These are phyloP conservation scores for Nicotiana sylvestris DNA, from an alignment of 257 asterid species.

Conservation along the genomic window DNA sequence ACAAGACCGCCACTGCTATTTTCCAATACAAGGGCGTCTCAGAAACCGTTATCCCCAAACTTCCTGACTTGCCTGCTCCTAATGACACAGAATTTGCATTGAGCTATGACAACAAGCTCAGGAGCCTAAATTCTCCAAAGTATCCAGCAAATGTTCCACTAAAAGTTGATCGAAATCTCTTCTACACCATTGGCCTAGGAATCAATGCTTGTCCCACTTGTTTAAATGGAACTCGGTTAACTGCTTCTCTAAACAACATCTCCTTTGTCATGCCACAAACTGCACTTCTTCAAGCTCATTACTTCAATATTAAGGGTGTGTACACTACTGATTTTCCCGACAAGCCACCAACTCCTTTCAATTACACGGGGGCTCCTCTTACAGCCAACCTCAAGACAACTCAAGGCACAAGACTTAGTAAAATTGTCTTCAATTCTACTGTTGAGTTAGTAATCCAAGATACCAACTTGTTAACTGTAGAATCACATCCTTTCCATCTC, in stretches of 20 bases:
- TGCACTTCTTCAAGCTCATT: constrained; percentile 14
- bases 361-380: constrained; percentile 36
- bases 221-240: constrained; percentile 25
- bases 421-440: constrained; percentile 15
- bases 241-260: constrained; percentile 37
- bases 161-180: constrained; percentile 39
- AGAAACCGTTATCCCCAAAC: constrained; percentile 21
- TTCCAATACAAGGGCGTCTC: constrained; percentile 44
- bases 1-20: constrained; percentile 47
- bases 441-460: constrained; percentile 36
- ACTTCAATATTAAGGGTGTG: constrained; percentile 16
- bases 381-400: constrained; percentile 28
- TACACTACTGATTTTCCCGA: constrained; percentile 34
- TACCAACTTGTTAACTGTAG: constrained; percentile 25
- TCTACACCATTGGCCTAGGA: constrained; percentile 51
- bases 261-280: constrained; percentile 35
- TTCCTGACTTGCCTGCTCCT: constrained; percentile 34
- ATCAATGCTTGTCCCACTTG: constrained; percentile 41
- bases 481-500: constrained; percentile 12
- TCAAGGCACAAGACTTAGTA: constrained; percentile 20
- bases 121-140: constrained; percentile 32
- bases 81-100: constrained; percentile 40
- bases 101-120: constrained; percentile 30
- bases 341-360: constrained; percentile 18
- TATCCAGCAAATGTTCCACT: constrained; percentile 51